A percentile compares a stretch with the other conserved stretches of the same genome.
These are phyloP conservation scores for Barnettozyma vustinii DNA, from an alignment of 805 yeast genomes.

Conservation along the genomic window DNA sequence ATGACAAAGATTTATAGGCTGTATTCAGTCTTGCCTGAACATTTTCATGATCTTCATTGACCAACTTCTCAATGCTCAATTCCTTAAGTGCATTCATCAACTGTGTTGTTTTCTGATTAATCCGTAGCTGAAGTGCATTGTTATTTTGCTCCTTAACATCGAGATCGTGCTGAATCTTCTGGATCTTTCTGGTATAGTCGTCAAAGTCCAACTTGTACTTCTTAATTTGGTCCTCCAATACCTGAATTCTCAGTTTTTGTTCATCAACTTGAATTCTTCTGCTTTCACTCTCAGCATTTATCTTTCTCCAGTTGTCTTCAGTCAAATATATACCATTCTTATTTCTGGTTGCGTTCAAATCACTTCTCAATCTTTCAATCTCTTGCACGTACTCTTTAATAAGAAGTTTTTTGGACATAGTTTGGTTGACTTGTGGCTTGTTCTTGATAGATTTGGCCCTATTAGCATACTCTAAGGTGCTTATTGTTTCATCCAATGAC, in stretches of 20 bases:
- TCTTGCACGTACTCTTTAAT: slow-evolving; percentile 49
- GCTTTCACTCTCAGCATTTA: slow-evolving; percentile 42
- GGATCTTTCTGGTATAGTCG: slow-evolving; percentile 26
- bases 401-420: slow-evolving; percentile 52
- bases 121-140: slow-evolving; percentile 1
- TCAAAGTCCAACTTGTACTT: slow-evolving; percentile 38
- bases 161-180: slow-evolving; percentile 12
- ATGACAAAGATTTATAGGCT: slow-evolving; percentile 10
- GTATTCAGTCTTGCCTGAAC: slow-evolving; percentile 19
- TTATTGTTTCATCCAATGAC: slow-evolving; percentile 68
- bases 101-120: slow-evolving; percentile 6
- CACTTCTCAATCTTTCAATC: slow-evolving; percentile 51
- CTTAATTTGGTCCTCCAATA: slow-evolving; percentile 42
- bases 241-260: slow-evolving; percentile 41
- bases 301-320: slow-evolving; percentile 40
- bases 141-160: slow-evolving; percentile 13
- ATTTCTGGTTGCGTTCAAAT: slow-evolving; percentile 54
- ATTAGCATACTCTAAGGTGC: slow-evolving; percentile 79
- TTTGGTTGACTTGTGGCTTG: slow-evolving; percentile 56
- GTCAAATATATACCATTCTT: slow-evolving; percentile 67
- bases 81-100: slow-evolving; percentile 12
- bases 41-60: slow-evolving; percentile 15
- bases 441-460: slow-evolving; percentile 74
- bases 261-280: slow-evolving; percentile 45
- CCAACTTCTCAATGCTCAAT: slow-evolving; percentile 13